A percentile compares a stretch with the other conserved stretches of the same genome.
These are phyloP conservation scores for Stereum hirsutum DNA, from an alignment of 1,284 basidiomycete species.

Conservation along the genomic window DNA sequence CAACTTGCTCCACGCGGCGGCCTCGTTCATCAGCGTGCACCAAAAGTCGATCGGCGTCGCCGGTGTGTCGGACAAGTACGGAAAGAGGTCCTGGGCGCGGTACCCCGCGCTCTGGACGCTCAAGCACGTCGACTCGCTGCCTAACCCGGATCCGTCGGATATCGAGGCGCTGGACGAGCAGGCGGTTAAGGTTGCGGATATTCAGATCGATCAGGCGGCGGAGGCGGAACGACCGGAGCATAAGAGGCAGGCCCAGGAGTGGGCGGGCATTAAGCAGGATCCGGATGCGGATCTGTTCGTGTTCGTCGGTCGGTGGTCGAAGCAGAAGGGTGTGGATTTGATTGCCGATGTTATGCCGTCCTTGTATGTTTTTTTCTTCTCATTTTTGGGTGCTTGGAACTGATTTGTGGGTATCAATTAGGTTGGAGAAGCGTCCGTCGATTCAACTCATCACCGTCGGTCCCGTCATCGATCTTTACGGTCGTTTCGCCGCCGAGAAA, in stretches of 20 bases:
- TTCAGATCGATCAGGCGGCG: conserved; percentile 72
- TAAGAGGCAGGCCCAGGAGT: conserved; percentile 89
- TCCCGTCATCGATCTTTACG: conserved; percentile 90
- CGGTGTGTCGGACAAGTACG: conserved; percentile 93
- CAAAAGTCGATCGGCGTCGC: conserved; percentile 90
- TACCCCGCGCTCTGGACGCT: conserved; percentile 93
- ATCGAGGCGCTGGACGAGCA: conserved; percentile 84
- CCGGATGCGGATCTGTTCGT: conserved; percentile 85
- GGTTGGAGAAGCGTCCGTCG: conserved; percentile 76
- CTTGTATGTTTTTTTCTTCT: conserved; percentile 39
- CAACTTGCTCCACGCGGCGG: conserved; percentile 87
- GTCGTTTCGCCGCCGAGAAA: conserved; percentile 90
- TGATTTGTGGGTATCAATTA: conserved; percentile 20
- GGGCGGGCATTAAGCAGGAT: conserved; percentile 88
- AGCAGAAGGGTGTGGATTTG: conserved; percentile 92
- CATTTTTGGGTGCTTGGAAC: not conserved
- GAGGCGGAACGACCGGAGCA: conserved; percentile 82
- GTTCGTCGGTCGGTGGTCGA: conserved; percentile 94
- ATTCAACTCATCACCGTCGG: conserved; percentile 87
- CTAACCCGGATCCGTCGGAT: conserved; percentile 89
- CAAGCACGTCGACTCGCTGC: conserved; percentile 89
- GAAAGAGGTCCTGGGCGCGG: conserved; percentile 90
- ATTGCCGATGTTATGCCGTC: conserved; percentile 91
- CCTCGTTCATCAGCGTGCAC: conserved; percentile 85
- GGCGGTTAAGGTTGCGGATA: conserved; percentile 61